Base-by-base conservation (phyloP, 1,284 basidiomycete genomes). In the Malassezia brasiliensis region DNA sequence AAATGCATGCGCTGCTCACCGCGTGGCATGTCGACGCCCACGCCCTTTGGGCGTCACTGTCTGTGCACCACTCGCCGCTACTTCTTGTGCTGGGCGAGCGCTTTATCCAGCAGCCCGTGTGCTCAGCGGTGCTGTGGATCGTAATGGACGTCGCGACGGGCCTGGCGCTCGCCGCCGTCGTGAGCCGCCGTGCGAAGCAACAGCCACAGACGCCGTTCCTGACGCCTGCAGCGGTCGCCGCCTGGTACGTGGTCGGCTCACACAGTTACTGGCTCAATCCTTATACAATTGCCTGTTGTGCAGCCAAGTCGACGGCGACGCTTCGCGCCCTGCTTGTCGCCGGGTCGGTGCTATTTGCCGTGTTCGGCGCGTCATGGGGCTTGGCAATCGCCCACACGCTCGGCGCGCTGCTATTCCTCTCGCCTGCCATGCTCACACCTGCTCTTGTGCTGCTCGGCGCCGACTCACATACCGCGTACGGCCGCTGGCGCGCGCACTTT, bases 31-130 rank as follows among this genome's bases (percentile, higher is more conserved):
- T 50, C 3, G 39, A 48, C 32, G 38, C 53, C 4, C 15, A 14
- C 19, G 28, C 34, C n/a, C 10, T 57, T 10, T 57, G 55, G 55
- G 25, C 22, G 5, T 57, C 55, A 14, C 25, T 44, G 3, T 37
- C 22, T 6, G 32, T 47, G 50, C 55, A 57, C 31, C 55, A 57
- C 25, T 52, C 55, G 20, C 55, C 55, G 19, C 50, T 57, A n/a
- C 36, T 57, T 6, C 28, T 57, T 7, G 7, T 32, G n/a, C 32
- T 52, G 10, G 50, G 50, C 1, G n/a, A 20, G 8, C 2, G 22
- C 1, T 44, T n/a, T 38, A 12, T 57, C 5, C 10, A 17, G 4
- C 40, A 57, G 11, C 50, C 55, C 3, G 14, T 41, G 17, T 14
- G 7, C 9, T 57, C 55, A 6, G 36, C 47, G 2, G 14, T 28